Base-by-base conservation (phyloP, 2,329 filamentous ascomycete genomes). In the Beauveria scarabaeidicola region DNA sequence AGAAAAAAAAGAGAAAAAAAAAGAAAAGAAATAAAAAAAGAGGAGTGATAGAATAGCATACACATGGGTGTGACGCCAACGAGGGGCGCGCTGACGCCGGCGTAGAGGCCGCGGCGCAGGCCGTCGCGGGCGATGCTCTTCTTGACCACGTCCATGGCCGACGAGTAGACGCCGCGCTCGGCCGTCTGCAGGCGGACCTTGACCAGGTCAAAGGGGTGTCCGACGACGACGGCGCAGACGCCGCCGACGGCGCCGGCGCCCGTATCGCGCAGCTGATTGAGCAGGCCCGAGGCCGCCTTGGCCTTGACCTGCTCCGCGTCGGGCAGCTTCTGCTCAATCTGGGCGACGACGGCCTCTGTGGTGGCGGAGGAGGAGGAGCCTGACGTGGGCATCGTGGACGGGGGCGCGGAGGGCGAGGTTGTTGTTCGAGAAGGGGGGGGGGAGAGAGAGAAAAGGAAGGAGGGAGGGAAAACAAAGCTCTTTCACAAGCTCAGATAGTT, bases 41-140 rank as follows among this genome's bases (percentile, higher is more conserved):
- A n/a, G 44, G 41, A 43, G n/a, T 27, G 57, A 21, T 4, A 46
- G 7, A 44, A 36, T 7, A 43, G 84, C 92, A 76, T 83, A 97
- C 92, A 99, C 94, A 99, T 99, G 59, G 94, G 94, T 63, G 94
- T 99, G 17, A 99, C 94, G 58, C 94, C 94, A 10, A 97, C 89
- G 63, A 99, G 78, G 48, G 94, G 94, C 68, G 94, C 94, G 66
- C 89, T 94, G 50, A 99, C 93, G 73, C 94, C 94, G n/a, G 94
- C 94, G 74, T 99, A 99, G 63, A 99, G 74, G 9, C 94, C 94
- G 73, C 89, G 77, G 62, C 76, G 68, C 65, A 96, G 73, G 1
- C 94, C 94, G 74, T 97, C 93, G 63, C 89, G 83, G 29, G 92
- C 92, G 62, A 99, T 77, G 40, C 90, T 93, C 79, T 89, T 96